Conservation (phyloP, 768 basidiomycete species). For the Inosperma sp. region DNA sequence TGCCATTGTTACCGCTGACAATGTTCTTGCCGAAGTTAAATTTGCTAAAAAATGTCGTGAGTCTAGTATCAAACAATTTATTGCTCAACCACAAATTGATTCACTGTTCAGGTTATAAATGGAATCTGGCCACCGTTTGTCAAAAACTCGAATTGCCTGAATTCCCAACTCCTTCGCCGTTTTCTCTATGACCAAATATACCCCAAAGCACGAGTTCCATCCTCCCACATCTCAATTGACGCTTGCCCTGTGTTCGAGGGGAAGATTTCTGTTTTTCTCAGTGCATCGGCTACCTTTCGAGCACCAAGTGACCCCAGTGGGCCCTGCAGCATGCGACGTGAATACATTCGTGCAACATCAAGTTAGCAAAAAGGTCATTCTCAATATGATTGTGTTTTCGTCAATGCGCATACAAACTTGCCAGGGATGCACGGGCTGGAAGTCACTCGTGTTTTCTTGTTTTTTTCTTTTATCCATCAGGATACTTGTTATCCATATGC, state of each 20-base stretch:
- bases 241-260: conserved; percentile 16
- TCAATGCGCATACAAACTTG: conserved; percentile 17
- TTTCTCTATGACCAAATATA: conserved; percentile 12
- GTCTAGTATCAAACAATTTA: background rate
- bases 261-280: conserved; percentile 23
- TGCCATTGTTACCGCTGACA: conserved; percentile 13
- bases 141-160: conserved; percentile 5
- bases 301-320: conserved; percentile 35
- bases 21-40: conserved; percentile 11
- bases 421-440: no score
- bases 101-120: background rate
- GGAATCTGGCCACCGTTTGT: conserved; percentile 8
- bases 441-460: conserved; percentile 21
- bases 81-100: background rate
- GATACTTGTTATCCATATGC: conserved; percentile 22
- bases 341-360: conserved; percentile 26
- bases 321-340: conserved; percentile 23
- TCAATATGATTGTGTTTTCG: conserved; percentile 28
- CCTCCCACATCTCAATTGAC: conserved; percentile 8
- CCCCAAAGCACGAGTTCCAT: background rate
- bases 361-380: conserved; percentile 25
- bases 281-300: conserved; percentile 30
- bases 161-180: conserved; percentile 7
- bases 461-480: conserved; percentile 23
- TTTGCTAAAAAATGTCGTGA: conserved; percentile 10